A percentile compares a stretch with the other conserved stretches of the same genome.
These are phyloP conservation scores for Raffaelea albimanens DNA, from an alignment of 2,329 filamentous ascomycete genomes.

Conservation along the genomic window DNA sequence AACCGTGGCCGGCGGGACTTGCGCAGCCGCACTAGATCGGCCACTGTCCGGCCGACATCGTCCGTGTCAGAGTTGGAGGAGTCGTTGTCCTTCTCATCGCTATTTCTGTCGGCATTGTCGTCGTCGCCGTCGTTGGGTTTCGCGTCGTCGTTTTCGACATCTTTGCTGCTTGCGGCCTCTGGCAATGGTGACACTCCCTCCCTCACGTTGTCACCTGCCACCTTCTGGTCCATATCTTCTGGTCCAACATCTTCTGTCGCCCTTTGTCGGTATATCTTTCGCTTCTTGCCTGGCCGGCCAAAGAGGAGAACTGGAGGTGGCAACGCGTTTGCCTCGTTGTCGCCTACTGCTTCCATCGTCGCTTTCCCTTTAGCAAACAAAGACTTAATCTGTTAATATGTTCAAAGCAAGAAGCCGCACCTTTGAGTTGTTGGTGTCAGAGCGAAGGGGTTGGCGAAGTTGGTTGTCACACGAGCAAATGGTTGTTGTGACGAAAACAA, in stretches of 20 bases:
- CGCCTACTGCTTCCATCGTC: too few species aligned
- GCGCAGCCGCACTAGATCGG: conserved; percentile 42
- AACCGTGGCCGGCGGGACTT: conserved; percentile 39
- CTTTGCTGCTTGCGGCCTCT: background rate
- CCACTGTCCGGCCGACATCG: conserved; percentile 29
- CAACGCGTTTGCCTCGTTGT: conserved; percentile 11
- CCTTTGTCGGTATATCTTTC: conserved; percentile 49
- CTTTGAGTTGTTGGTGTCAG: too few species aligned
- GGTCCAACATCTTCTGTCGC: background rate
- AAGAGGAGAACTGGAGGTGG: conserved; percentile 37
- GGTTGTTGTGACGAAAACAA: too few species aligned
- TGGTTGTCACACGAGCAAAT: too few species aligned
- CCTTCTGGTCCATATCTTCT: background rate
- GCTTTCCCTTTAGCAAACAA: background rate
- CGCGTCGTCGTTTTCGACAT: background rate
- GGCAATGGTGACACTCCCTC: background rate
- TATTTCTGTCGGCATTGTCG: background rate
- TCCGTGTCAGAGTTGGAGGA: too few species aligned
- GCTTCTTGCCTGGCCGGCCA: conserved; percentile 44
- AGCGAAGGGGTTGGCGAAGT: too few species aligned
- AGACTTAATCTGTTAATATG: too few species aligned
- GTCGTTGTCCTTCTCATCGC: conserved; percentile 1
- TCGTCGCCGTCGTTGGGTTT: background rate
- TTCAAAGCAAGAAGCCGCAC: too few species aligned
- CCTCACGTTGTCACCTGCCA: too few species aligned